Evolutionary conservation across 768 basidiomycete species (phyloP).

Genomic region (Tylopilus subfusipes): DNA sequence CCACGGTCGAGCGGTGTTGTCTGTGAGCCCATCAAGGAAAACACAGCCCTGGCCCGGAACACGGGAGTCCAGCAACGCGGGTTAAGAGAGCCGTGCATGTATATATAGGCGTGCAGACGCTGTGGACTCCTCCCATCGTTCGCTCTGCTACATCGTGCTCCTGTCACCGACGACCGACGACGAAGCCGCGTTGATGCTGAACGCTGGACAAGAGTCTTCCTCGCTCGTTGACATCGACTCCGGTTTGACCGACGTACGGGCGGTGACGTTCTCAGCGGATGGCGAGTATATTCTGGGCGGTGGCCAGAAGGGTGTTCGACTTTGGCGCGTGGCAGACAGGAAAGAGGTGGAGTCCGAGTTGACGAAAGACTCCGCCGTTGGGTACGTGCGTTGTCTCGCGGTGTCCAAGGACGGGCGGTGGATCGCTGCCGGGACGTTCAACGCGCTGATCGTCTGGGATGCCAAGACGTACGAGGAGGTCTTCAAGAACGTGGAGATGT

Average conservation of each 20-base stretch:
- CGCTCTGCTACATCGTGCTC: not conserved
- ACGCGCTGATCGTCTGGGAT: not conserved
- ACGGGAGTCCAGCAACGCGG: not conserved
- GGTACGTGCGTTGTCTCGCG: slow-evolving; percentile 1
- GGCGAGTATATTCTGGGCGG: not conserved
- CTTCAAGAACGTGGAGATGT: not conserved
- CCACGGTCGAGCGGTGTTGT: too few species aligned
- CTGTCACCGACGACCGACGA: not conserved
- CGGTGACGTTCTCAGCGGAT: not conserved
- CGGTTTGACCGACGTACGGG: not conserved
- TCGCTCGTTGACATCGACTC: not conserved
- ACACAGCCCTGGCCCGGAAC: not conserved
- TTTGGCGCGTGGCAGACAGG: not conserved
- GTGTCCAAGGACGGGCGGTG: slow-evolving; percentile 3
- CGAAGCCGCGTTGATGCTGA: not conserved
- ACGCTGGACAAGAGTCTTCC: not conserved
- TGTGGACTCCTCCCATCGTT: not conserved
- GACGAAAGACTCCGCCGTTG: too few species aligned
- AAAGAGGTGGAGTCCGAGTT: not conserved
- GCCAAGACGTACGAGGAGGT: not conserved
- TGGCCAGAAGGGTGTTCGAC: not conserved
- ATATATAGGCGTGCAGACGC: not conserved
- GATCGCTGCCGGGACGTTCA: slow-evolving; percentile 4
- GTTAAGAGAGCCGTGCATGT: too few species aligned
- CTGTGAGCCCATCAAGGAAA: not conserved